Evolutionary conservation across 2,329 filamentous ascomycete species (phyloP).

Genomic region (Aspergillus latus): DNA sequence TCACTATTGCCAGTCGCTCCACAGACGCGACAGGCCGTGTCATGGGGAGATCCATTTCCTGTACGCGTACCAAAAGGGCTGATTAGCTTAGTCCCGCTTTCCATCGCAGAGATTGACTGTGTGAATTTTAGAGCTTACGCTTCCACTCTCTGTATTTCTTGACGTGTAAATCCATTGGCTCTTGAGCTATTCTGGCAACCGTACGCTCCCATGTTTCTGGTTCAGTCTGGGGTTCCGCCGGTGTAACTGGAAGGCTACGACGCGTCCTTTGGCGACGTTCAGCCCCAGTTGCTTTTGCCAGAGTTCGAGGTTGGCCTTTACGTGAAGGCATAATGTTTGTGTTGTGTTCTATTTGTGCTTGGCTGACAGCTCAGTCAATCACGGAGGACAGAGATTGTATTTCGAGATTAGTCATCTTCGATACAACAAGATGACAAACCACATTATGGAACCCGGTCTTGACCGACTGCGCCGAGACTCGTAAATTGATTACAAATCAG

Average conservation of each 20-base stretch:
- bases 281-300: neutral
- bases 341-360: no score
- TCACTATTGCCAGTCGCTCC: neutral
- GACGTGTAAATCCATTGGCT: neutral
- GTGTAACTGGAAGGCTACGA: neutral
- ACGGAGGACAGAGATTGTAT: no score
- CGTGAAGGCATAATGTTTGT: neutral
- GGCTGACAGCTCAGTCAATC: no score
- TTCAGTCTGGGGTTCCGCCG: neutral
- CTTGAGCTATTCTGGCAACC: neutral
- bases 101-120: neutral
- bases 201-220: neutral
- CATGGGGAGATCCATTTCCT: neutral
- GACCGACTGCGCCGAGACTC: no score
- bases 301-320: neutral
- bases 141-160: neutral
- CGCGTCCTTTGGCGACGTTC: no score
- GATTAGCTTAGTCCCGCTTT: neutral
- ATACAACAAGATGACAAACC: no score
- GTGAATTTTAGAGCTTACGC: neutral
- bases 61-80: neutral
- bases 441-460: no score
- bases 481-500: no score
- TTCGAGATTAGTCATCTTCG: no score
- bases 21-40: neutral